Conservation (phyloP, 768 basidiomycete species). For the Mrakia blollopis region DNA sequence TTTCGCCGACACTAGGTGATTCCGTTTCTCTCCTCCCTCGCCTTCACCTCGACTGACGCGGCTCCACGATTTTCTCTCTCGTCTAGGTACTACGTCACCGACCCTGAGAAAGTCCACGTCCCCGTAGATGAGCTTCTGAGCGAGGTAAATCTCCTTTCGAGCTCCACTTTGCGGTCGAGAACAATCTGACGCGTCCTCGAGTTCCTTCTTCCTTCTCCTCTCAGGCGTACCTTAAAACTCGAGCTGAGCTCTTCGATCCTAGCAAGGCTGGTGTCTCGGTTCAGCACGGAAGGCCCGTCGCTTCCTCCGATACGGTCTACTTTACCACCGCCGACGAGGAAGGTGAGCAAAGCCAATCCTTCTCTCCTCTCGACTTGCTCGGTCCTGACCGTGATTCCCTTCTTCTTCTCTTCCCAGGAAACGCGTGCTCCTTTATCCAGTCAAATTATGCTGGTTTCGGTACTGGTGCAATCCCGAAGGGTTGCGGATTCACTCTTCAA, state of each 20-base stretch:
- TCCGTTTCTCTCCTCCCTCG: neutral
- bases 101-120: constrained; percentile 70
- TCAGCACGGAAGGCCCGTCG: constrained; percentile 67
- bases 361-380: neutral
- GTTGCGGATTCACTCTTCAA: constrained; percentile 93
- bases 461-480: constrained; percentile 74
- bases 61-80: neutral
- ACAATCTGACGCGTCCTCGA: neutral
- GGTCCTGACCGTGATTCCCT: neutral
- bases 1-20: constrained; percentile 31
- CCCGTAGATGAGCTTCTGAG: constrained; percentile 79
- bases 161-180: constrained; percentile 2
- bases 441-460: constrained; percentile 69
- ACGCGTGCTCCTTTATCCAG: constrained; percentile 47
- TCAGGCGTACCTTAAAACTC: constrained; percentile 73
- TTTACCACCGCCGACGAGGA: constrained; percentile 64
- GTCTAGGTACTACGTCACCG: constrained; percentile 74
- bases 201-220: neutral
- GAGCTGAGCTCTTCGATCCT: constrained; percentile 76
- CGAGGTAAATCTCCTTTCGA: constrained; percentile 54
- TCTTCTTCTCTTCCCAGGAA: constrained; percentile 36
- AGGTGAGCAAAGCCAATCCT: neutral
- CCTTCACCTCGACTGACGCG: neutral
- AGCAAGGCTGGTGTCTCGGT: constrained; percentile 44
- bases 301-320: constrained; percentile 90